A percentile compares a stretch with the other conserved stretches of the same genome.
Conservation (phyloP, 768 basidiomycete species). For the Boletus subcaerulescens region DNA sequence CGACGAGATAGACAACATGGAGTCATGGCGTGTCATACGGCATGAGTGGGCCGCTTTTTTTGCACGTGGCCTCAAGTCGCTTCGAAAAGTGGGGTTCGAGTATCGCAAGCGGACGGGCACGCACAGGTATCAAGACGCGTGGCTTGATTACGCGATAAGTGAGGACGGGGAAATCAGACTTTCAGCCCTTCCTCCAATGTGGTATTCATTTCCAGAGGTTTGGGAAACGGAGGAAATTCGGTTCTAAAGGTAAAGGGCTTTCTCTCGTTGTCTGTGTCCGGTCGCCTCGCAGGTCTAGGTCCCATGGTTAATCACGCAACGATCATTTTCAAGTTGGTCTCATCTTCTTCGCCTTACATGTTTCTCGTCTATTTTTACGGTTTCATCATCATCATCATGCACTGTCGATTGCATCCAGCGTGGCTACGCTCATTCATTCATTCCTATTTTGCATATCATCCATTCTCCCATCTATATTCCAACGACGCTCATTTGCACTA, state of each 20-base stretch:
- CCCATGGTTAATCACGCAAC: slow-evolving; percentile 13
- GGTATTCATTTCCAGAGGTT: slow-evolving; percentile 36
- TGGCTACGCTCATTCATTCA: slow-evolving; percentile 11
- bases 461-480: not conserved
- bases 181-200: slow-evolving; percentile 25
- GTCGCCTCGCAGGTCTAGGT: slow-evolving; percentile 18
- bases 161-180: slow-evolving; percentile 21
- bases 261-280: slow-evolving; percentile 2
- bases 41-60: slow-evolving; percentile 29
- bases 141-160: slow-evolving; percentile 33
- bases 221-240: slow-evolving; percentile 27
- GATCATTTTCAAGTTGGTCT: slow-evolving; percentile 5
- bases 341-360: slow-evolving; percentile 6
- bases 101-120: slow-evolving; percentile 37
- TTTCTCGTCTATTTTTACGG: not conserved
- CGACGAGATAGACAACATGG: slow-evolving; percentile 30
- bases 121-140: slow-evolving; percentile 35
- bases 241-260: slow-evolving; percentile 15
- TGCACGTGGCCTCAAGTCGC: slow-evolving; percentile 31
- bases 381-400: slow-evolving; percentile 12
- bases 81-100: slow-evolving; percentile 33
- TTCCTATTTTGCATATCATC: slow-evolving; percentile 13
- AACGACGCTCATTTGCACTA: slow-evolving; percentile 4
- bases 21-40: slow-evolving; percentile 31
- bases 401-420: slow-evolving; percentile 15